Evolutionary conservation across 495 filamentous ascomycete species (phyloP).

Genomic region (Lindgomyces ingoldianus): DNA sequence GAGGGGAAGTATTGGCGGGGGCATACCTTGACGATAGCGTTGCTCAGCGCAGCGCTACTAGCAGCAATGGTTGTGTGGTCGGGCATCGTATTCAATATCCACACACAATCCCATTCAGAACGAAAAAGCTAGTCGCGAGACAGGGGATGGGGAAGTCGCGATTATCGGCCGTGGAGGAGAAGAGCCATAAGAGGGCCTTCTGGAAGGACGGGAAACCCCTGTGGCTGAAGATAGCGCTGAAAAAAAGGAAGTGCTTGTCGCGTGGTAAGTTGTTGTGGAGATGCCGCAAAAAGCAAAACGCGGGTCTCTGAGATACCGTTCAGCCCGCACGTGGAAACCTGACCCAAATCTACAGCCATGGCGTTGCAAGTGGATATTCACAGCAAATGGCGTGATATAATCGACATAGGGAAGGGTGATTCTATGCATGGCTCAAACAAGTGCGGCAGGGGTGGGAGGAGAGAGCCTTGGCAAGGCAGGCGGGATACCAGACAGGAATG

Average conservation of each 20-base stretch:
- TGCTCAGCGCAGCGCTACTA: conserved; percentile 11
- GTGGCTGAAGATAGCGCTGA: conserved; percentile 8
- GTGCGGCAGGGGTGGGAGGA: neutral
- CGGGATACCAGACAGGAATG: neutral
- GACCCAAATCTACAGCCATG: neutral
- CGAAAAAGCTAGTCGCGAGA: neutral
- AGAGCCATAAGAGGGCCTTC: neutral
- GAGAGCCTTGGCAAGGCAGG: neutral
- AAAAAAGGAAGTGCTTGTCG: neutral
- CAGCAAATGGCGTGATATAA: neutral
- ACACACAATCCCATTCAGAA: neutral
- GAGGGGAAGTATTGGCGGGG: no score
- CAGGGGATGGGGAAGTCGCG: neutral
- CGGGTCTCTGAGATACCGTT: neutral
- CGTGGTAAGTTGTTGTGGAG: neutral
- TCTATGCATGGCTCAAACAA: neutral
- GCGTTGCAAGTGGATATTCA: neutral
- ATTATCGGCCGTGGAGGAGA: neutral
- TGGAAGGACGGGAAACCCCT: neutral
- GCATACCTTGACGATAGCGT: conserved; percentile 13
- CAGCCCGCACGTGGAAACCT: neutral
- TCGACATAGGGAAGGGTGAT: neutral
- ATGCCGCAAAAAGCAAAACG: conserved; percentile 14
- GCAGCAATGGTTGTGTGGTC: conserved; percentile 8
- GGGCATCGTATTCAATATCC: neutral